Base-by-base conservation (phyloP, 805 yeast genomes). In the Saccharomycopsis malanga region DNA sequence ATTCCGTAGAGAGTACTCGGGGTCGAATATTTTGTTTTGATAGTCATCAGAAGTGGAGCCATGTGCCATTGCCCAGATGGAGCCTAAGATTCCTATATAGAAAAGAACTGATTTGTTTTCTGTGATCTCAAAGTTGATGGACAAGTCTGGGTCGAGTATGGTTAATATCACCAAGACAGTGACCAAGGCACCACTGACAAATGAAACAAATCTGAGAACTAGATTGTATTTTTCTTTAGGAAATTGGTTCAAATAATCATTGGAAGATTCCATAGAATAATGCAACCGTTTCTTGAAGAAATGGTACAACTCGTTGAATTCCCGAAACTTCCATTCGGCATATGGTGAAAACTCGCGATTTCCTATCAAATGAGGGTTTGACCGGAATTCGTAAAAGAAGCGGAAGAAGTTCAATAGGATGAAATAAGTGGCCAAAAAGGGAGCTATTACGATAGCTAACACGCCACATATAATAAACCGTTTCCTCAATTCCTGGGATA, bases 261-360 rank as follows among this genome's bases (percentile, higher is more conserved):
- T 75, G 0, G 98, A 96, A 4, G 88, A 80, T 14, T 77, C 84
- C 25, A 79, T 74, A 44, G 96, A 86, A 51, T 86, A 65, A 40
- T 80, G 85, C 35, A 93, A 65, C 42, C 99, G 70, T 56, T 81
- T 79, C 48, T 79, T 79, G 64, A 93, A 93, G 23, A 91, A 72
- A 63, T 93, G 98, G 38, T 87, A 87, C 6, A 93, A 70, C 60
- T 93, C 99, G 63, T 93, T 93, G 60, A 84, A 87, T 58, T 93
- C 99, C 48, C 99, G 70, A 58, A 93, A 74, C 60, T 83, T 87
- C 98, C 98, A 93, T 57, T 85, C 89, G 0, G 98, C 97, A 64
- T 77, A 77, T 0, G 97, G 96, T 0, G 98, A 87, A 60, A 87
- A 93, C 56, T 88, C 95, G 40, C 98, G 70, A 2, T 88, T 72